Conservation (phyloP, 176 grass and related monocot genomes). For the Phoenix dactylifera region DNA sequence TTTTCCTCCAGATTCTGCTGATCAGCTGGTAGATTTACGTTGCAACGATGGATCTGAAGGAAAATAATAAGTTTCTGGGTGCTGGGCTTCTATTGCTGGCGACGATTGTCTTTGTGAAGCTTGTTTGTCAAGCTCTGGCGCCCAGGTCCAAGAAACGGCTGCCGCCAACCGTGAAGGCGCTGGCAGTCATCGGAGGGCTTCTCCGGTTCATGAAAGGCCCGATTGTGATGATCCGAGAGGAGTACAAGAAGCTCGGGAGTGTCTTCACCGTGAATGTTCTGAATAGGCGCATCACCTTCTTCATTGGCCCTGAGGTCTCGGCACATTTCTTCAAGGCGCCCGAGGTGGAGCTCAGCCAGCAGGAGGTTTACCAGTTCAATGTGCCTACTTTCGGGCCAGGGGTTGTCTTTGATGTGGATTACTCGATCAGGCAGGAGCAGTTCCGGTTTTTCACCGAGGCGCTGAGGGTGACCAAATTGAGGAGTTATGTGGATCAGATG, state of each 20-base stretch:
- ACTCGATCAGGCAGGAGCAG: constrained; percentile 74
- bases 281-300: constrained; percentile 61
- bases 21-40: background rate
- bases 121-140: constrained; percentile 21
- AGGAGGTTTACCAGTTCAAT: constrained; percentile 91
- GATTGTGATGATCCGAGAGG: constrained; percentile 66
- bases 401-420: constrained; percentile 78
- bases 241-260: constrained; percentile 67
- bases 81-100: constrained; percentile 33
- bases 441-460: constrained; percentile 88
- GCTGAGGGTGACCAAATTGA: constrained; percentile 57
- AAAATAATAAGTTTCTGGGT: constrained; percentile 29
- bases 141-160: constrained; percentile 27
- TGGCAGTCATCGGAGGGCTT: constrained; percentile 51
- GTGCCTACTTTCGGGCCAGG: constrained; percentile 75
- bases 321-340: constrained; percentile 77
- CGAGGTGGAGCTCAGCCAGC: constrained; percentile 83
- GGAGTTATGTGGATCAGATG: constrained; percentile 76
- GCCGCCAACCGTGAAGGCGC: constrained; percentile 49
- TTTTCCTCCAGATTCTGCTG: background rate
- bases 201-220: constrained; percentile 70
- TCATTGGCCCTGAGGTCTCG: constrained; percentile 78
- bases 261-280: constrained; percentile 71
- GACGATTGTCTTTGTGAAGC: constrained; percentile 41
- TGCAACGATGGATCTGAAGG: constrained; percentile 44